phyloP scores from a whole-genome alignment of 2,329 filamentous ascomycete species.

The Beauveria asiatica region DNA sequence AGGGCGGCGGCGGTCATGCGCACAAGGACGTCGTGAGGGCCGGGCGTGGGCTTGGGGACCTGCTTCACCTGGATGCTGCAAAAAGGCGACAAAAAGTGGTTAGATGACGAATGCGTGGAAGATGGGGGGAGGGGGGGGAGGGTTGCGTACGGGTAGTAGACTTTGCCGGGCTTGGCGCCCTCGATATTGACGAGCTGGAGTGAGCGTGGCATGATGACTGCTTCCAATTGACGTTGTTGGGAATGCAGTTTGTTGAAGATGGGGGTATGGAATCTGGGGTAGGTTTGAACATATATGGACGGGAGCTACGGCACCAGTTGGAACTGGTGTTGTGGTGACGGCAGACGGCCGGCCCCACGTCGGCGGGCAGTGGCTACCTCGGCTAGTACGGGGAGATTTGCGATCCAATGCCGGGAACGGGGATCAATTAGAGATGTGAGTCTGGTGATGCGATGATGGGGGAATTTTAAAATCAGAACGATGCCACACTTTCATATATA shows the following conservation, averaged over 20 bases:
- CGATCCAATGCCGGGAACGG: neutral
- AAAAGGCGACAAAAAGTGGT: neutral
- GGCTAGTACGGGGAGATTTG: neutral
- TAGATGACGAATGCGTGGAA: neutral
- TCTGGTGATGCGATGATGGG: too few species aligned
- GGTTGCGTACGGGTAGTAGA: slow-evolving; percentile 66
- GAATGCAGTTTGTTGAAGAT: neutral
- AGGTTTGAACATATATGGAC: neutral
- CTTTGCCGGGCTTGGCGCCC: slow-evolving; percentile 71
- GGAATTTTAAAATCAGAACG: too few species aligned
- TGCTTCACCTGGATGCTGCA: slow-evolving; percentile 50
- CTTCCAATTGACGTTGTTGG: neutral
- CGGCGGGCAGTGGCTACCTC: slow-evolving; percentile 2
- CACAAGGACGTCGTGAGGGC: slow-evolving; percentile 62
- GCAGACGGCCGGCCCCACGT: neutral
- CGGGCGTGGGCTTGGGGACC: slow-evolving; percentile 53
- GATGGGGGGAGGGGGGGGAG: neutral
- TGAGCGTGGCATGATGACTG: slow-evolving; percentile 39
- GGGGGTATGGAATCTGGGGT: neutral
- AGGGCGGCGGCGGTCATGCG: slow-evolving; percentile 71
- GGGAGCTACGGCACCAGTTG: neutral
- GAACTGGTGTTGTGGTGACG: neutral
- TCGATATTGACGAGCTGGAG: slow-evolving; percentile 62
- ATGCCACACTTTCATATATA: too few species aligned
- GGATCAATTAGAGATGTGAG: neutral